Evolutionary conservation across 805 yeast species (phyloP).

Genomic region (Blastobotrys parvus): DNA sequence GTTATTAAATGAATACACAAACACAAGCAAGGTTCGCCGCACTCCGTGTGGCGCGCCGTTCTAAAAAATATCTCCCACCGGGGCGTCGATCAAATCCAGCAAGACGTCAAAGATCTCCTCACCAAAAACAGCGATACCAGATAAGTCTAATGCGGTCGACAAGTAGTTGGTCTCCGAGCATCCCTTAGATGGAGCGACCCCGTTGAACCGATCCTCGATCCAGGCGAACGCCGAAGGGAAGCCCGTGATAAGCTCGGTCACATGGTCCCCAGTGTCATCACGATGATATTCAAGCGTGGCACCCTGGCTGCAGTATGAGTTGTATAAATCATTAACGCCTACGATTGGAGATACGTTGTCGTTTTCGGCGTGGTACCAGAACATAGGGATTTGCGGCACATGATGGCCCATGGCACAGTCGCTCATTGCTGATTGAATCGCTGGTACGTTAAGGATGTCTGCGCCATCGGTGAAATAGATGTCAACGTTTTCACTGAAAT

Average conservation of each 20-base stretch:
- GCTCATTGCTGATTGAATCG: slow-evolving; percentile 10
- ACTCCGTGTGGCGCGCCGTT: no score
- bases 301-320: slow-evolving; percentile 1
- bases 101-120: no score
- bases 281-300: slow-evolving; percentile 1
- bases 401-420: slow-evolving; percentile 19
- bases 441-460: slow-evolving; percentile 10
- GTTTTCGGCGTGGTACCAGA: slow-evolving; percentile 21
- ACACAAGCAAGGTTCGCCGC: no score
- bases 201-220: slow-evolving; percentile 3
- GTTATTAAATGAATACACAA: no score
- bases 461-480: slow-evolving; percentile 13
- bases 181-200: background rate
- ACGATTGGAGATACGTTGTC: slow-evolving; percentile 17
- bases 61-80: no score
- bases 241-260: slow-evolving; percentile 1
- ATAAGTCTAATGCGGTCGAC: no score
- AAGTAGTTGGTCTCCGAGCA: no score
- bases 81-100: no score
- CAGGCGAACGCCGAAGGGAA: background rate
- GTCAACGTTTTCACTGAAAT: slow-evolving; percentile 13
- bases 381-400: slow-evolving; percentile 19
- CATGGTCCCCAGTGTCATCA: background rate
- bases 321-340: background rate
- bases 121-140: no score